Percentiles rank a stretch among this genome's conserved stretches.
Evolutionary conservation across 2,329 filamentous ascomycete genomes (phyloP).

Genomic region (Alternaria sp.): DNA sequence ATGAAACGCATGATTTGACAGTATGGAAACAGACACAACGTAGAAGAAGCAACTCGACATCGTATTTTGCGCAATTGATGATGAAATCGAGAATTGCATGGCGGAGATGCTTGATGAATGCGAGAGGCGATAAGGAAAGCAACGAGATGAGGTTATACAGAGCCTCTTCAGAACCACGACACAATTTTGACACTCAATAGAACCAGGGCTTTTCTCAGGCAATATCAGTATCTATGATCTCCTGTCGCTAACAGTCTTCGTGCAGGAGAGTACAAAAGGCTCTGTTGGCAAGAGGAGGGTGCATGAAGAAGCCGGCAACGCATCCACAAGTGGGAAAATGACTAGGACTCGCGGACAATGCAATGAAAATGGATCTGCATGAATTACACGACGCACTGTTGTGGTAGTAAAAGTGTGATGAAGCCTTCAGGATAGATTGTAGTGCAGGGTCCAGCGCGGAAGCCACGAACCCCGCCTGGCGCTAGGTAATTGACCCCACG

Average conservation of each 20-base stretch:
- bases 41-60: not conserved
- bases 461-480: constrained; percentile 13
- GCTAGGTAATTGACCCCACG: constrained; percentile 22
- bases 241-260: not conserved
- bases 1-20: not conserved
- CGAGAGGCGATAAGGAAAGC: not conserved
- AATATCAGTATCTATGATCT: rapidly evolving
- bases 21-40: rapidly evolving
- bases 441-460: not conserved
- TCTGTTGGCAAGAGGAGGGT: not conserved
- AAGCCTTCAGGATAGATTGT: not conserved
- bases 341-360: not conserved
- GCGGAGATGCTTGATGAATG: not conserved
- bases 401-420: not conserved
- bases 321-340: not conserved
- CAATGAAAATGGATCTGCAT: not conserved
- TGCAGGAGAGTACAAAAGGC: not conserved
- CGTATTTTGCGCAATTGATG: rapidly evolving
- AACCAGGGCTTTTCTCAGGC: not conserved
- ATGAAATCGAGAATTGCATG: not conserved
- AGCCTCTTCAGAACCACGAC: not conserved
- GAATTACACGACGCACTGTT: not conserved
- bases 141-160: rapidly evolving
- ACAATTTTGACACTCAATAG: not conserved
- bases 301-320: not conserved